Evolutionary conservation across 2,329 filamentous ascomycete species (phyloP), one percentile per base, ranked within the genome.

Genomic region (Tetracladium maxilliforme): DNA sequence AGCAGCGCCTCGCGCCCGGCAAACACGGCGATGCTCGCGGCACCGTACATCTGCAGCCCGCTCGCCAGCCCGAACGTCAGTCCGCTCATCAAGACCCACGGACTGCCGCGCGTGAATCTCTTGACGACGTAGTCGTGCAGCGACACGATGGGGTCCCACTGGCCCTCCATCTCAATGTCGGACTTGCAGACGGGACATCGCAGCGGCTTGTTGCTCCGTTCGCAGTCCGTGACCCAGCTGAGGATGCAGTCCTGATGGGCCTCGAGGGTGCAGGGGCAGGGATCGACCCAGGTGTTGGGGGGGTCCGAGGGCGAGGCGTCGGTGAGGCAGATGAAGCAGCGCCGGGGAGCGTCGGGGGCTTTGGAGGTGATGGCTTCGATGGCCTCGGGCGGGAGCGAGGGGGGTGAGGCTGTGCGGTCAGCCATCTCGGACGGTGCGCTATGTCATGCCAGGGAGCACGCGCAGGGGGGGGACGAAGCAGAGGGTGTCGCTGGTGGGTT

Each of bases 151-250:
- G 69, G 56, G 42, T 86, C 84, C 40, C 64, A 69, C 10, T 80
- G 79, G 24, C 86, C 73, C 25, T 76, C 67, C 15, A 95, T 60
- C 26, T 67, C 57, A 40, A 95, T 92, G 36, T 71, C 65, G 3
- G 72, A 66, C 47, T 92, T 90, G 64, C 90, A 98, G 33, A 92
- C 80, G 3, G 87, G 87, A 45, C 90, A 98, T 27, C 69, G 57
- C 34, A 94, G 70, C 32, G 73, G 72, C 27, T 70, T 69, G 52
- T 55, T 62, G 3, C 67, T 66, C 13, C 65, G 58, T 51, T 94
- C 84, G 43, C 83, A 70, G 44, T 93, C 83, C n/a, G 81, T 77
- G 11, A 95, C 77, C 86, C 86, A 98, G 41, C 83, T 78, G 19
- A 95, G 61, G 36, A 95, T 64, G 46, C 86, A 93, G 31, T 72